Percentiles rank a stretch among this genome's conserved stretches.
These are phyloP conservation scores for Candida sonorensis DNA, from an alignment of 805 yeast genomes.

Conservation along the genomic window DNA sequence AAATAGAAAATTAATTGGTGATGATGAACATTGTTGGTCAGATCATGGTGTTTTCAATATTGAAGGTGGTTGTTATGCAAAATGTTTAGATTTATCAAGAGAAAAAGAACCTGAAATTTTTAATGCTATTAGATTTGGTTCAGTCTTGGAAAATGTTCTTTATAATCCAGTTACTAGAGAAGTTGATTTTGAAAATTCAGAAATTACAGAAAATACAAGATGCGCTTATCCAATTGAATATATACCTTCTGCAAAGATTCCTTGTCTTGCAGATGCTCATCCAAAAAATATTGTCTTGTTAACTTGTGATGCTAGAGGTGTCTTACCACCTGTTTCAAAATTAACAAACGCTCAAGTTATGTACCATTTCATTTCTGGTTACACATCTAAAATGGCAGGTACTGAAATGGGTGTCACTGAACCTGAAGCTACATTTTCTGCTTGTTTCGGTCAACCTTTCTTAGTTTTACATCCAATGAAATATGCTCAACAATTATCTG, in stretches of 20 bases:
- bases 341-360: slow-evolving; percentile 92
- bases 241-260: slow-evolving; percentile 93
- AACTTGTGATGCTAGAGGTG: slow-evolving; percentile 98
- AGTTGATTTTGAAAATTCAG: slow-evolving; percentile 77
- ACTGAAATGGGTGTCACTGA: slow-evolving; percentile 98
- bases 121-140: slow-evolving; percentile 90
- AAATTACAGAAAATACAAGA: slow-evolving; percentile 95
- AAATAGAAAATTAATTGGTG: slow-evolving; percentile 88
- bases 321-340: slow-evolving; percentile 93
- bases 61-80: slow-evolving; percentile 99
- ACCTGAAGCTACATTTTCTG: slow-evolving; percentile 96
- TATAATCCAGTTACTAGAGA: slow-evolving; percentile 72
- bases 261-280: slow-evolving; percentile 84
- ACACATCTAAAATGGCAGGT: slow-evolving; percentile 99
- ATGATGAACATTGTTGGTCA: slow-evolving; percentile 99
- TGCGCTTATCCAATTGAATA: slow-evolving; percentile 97
- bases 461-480: slow-evolving; percentile 96
- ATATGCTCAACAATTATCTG: slow-evolving; percentile 92
- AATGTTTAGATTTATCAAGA: slow-evolving; percentile 80
- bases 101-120: slow-evolving; percentile 98
- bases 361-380: slow-evolving; percentile 98
- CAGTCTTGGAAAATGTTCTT: slow-evolving; percentile 88
- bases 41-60: slow-evolving; percentile 97
- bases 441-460: slow-evolving; percentile 99
- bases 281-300: slow-evolving; percentile 88